phyloP scores from a whole-genome alignment of 1,284 basidiomycete genomes.

The Sporisorium graminicola region DNA sequence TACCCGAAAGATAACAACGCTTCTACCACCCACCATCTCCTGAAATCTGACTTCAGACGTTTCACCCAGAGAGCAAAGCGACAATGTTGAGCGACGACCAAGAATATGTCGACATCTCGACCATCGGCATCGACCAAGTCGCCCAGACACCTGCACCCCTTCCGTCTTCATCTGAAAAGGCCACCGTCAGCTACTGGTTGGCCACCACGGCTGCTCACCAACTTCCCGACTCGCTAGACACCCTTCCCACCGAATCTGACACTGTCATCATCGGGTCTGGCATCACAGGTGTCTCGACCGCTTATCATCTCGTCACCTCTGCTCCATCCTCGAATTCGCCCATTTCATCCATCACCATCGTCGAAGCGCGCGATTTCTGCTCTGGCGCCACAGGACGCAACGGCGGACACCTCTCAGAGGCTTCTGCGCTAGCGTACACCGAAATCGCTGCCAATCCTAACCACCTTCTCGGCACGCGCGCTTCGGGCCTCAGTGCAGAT shows the following conservation, averaged over 20 bases:
- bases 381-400: slow-evolving; percentile 58
- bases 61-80: not conserved
- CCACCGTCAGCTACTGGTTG: slow-evolving; percentile 53
- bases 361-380: slow-evolving; percentile 56
- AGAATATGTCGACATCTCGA: slow-evolving; percentile 42
- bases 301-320: slow-evolving; percentile 41
- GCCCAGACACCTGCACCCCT: slow-evolving; percentile 17
- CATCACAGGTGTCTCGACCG: slow-evolving; percentile 51
- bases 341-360: slow-evolving; percentile 20
- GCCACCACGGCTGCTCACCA: slow-evolving; percentile 15
- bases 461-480: slow-evolving; percentile 24
- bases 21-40: not conserved
- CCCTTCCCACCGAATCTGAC: slow-evolving; percentile 11
- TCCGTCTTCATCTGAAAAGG: slow-evolving; percentile 11
- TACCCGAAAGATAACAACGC: too few species aligned
- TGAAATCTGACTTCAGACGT: not conserved
- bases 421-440: slow-evolving; percentile 47
- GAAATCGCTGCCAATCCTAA: slow-evolving; percentile 46
- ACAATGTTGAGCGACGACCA: not conserved
- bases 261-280: slow-evolving; percentile 53
- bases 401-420: slow-evolving; percentile 59
- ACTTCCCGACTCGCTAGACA: slow-evolving; percentile 7
- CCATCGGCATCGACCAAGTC: slow-evolving; percentile 37
- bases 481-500: not conserved
- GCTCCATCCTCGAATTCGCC: not conserved